A percentile compares a stretch with the other conserved stretches of the same genome.
phyloP scores from a whole-genome alignment of 345 rosid species.

The Citrus cavaleriei region DNA sequence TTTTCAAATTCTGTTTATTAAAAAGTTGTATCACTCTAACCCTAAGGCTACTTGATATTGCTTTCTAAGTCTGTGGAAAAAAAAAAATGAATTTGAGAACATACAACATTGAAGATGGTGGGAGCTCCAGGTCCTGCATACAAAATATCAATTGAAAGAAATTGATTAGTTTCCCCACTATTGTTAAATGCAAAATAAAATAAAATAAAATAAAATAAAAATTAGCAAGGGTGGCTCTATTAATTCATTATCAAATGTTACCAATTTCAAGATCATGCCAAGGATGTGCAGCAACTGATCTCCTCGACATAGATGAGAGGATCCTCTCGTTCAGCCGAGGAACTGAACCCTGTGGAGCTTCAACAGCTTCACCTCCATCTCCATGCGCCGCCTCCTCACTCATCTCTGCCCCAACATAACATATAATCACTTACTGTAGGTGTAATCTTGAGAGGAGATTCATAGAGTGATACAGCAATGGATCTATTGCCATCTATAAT shows the following conservation, averaged over 20 bases:
- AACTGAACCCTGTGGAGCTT: conserved; percentile 18
- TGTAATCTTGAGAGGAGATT: too few species aligned
- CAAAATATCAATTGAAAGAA: conserved; percentile 13
- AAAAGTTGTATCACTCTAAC: neutral
- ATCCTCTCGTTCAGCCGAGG: conserved; percentile 89
- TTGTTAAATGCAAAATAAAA: neutral
- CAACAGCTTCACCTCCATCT: conserved; percentile 23
- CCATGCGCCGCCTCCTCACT: conserved; percentile 31
- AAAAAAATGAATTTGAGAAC: conserved; percentile 11
- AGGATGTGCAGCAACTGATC: conserved; percentile 99
- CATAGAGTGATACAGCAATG: neutral
- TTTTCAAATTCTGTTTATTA: neutral
- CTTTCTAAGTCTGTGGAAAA: neutral
- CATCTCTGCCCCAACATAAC: conserved; percentile 32
- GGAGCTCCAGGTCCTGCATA: conserved; percentile 92
- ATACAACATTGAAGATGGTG: conserved; percentile 59
- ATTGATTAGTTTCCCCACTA: conserved; percentile 13
- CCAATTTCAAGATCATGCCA: conserved; percentile 99
- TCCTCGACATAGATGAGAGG: conserved; percentile 83
- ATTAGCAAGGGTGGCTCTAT: neutral
- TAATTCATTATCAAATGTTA: conserved; percentile 13
- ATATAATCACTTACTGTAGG: neutral
- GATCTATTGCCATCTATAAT: neutral
- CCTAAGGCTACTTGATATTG: neutral
- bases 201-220: too few species aligned